Evolutionary conservation across 176 grass and related monocot species (phyloP), one percentile per base, ranked within the genome.

Genomic region (Lolium rigidum): DNA sequence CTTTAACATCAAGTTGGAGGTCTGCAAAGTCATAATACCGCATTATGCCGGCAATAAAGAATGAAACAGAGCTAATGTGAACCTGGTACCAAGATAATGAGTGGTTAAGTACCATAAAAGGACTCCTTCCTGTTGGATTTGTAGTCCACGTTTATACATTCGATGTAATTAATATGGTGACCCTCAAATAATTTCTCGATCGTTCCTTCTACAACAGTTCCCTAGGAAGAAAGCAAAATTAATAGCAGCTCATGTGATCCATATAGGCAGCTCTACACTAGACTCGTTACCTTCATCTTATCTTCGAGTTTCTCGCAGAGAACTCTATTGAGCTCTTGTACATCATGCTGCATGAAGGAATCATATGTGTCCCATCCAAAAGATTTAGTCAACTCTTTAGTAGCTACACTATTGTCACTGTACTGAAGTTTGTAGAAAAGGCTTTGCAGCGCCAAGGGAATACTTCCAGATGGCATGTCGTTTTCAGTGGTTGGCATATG

Each of bases 331-430:
- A 97, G 90, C 88, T 97, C 95, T 86, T 97, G 95, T 64, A 93
- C 92, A 79, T 94, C 95, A 83, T 97, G 95, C 82, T 97, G 95
- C 95, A 97, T 97, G 89, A 97, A 97, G 89, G 95, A 97, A 87
- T 97, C 92, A 90, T 94, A 97, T 65, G 95, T 97, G 79, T 97
- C 95, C 95, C 95, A 97, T 76, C 95, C 95, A 93, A 97, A 97
- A 88, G 95, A 97, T 90, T 97, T 97, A 47, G 95, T 97, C 78
- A 97, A 76, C 84, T 97, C 95, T 90, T 97, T 97, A 69, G 95
- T 97, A 81, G 92, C 90, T 85, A 94, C 92, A 86, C 92, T 94
- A 77, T 60, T 94, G 69, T 97, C 92, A 89, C 92, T 94, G 69
- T 94, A 97, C 78, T 94, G 92, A 61, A 97, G 92, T 79, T 97